Conservation (phyloP, 805 yeast species). For the Starmerella davenportii region DNA sequence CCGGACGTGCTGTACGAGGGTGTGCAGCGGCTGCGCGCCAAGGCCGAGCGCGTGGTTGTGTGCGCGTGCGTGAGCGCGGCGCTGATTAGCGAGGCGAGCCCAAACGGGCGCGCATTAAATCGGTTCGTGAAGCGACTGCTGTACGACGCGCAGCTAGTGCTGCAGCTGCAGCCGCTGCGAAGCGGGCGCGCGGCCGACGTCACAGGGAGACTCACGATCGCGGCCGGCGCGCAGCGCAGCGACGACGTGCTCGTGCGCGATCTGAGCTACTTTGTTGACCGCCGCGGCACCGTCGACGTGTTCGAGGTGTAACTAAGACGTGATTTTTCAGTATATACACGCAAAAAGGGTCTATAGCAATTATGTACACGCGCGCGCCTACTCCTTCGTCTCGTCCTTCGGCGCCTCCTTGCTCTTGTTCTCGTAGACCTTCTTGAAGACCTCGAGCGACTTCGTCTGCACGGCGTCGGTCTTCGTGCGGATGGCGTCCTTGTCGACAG, state of each 20-base stretch:
- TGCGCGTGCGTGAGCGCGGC: conserved; percentile 26
- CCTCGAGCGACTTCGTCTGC: conserved; percentile 63
- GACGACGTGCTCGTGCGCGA: conserved; percentile 6
- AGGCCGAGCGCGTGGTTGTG: conserved; percentile 22
- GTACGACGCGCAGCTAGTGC: conserved; percentile 33
- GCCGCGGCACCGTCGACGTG: neutral
- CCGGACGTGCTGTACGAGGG: conserved; percentile 25
- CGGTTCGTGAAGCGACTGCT: conserved; percentile 32
- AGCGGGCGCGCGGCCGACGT: conserved; percentile 75
- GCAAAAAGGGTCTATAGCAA: neutral
- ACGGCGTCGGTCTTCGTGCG: conserved; percentile 70
- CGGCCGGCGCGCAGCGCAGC: conserved; percentile 31
- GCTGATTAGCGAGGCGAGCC: conserved; percentile 19
- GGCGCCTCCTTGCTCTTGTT: conserved; percentile 24
- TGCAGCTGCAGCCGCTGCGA: conserved; percentile 46
- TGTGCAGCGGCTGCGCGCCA: conserved; percentile 23
- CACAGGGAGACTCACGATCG: conserved; percentile 49
- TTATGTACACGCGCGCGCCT: neutral
- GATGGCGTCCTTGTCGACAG: conserved; percentile 41
- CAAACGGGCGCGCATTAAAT: conserved; percentile 25
- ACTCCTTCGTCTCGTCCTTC: conserved; percentile 17
- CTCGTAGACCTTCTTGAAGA: conserved; percentile 58
- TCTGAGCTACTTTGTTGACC: conserved; percentile 6
- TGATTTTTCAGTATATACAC: neutral
- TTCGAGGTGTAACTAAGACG: neutral